Evolutionary conservation across 176 grass and related monocot genomes (phyloP).

Genomic region (Guadua angustifolia): DNA sequence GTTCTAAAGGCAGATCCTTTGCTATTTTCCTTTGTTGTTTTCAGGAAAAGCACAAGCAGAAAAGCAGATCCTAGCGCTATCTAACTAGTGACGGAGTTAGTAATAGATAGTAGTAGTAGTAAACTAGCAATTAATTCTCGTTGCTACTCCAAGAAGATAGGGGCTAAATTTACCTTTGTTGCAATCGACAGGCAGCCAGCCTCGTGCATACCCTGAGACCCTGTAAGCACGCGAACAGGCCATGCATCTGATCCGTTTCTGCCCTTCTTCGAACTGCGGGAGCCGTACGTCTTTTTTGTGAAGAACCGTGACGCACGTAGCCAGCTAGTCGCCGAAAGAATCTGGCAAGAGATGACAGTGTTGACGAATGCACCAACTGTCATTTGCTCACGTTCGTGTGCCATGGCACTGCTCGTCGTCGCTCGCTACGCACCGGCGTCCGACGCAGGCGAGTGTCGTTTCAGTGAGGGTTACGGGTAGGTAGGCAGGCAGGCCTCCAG

Average conservation of each 20-base stretch:
- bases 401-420: neutral
- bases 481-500: neutral
- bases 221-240: neutral
- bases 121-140: neutral
- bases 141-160: neutral
- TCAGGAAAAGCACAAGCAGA: neutral
- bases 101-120: neutral
- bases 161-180: neutral
- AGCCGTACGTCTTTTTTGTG: neutral
- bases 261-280: slow-evolving; percentile 23
- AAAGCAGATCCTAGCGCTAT: neutral
- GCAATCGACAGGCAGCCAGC: neutral
- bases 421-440: neutral
- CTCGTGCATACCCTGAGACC: neutral
- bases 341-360: neutral
- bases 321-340: neutral
- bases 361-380: neutral
- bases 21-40: too few relatives aligned
- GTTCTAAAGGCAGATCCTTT: too few relatives aligned
- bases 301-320: neutral
- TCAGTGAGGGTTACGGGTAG: neutral
- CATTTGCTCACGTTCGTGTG: neutral
- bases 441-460: neutral
- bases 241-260: neutral
- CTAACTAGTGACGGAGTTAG: neutral